A percentile compares a stretch with the other conserved stretches of the same genome.
These are phyloP conservation scores for Albatrellus ellisii DNA, from an alignment of 768 basidiomycete species.

Conservation along the genomic window DNA sequence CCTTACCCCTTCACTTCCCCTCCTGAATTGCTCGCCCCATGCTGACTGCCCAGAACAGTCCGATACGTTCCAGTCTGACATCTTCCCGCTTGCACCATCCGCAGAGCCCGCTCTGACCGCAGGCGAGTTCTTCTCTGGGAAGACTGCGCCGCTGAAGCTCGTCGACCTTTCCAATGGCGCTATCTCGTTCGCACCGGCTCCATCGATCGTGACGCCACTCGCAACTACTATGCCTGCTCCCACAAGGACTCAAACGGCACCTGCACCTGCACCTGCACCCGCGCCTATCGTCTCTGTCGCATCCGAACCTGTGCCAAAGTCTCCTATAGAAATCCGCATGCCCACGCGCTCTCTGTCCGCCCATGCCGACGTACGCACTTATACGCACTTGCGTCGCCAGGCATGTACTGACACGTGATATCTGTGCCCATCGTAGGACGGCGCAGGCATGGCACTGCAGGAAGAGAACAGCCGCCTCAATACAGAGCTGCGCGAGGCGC, in stretches of 20 bases:
- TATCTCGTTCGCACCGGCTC: slow-evolving; percentile 21
- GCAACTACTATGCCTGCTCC: slow-evolving; percentile 12
- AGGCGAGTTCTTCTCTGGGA: slow-evolving; percentile 80
- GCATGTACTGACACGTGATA: too few species aligned
- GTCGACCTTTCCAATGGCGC: slow-evolving; percentile 66
- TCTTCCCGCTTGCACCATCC: slow-evolving; percentile 87
- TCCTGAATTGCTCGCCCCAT: not conserved
- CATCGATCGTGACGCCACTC: not conserved
- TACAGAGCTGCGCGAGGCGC: slow-evolving; percentile 62
- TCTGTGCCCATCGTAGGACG: slow-evolving; percentile 9
- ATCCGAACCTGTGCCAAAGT: slow-evolving; percentile 1
- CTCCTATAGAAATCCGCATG: slow-evolving; percentile 14
- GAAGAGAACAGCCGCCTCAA: slow-evolving; percentile 52
- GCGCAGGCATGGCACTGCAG: slow-evolving; percentile 19
- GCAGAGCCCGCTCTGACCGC: slow-evolving; percentile 69
- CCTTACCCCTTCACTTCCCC: not conserved
- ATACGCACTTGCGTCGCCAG: not conserved
- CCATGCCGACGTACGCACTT: slow-evolving; percentile 21
- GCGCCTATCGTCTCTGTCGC: slow-evolving; percentile 15
- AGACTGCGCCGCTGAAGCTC: slow-evolving; percentile 63
- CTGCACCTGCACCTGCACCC: slow-evolving; percentile 20
- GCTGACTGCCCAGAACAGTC: slow-evolving; percentile 36
- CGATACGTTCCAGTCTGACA: slow-evolving; percentile 94
- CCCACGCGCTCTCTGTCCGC: slow-evolving; percentile 13
- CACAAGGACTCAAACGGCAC: slow-evolving; percentile 16